Evolutionary conservation across 805 yeast species (phyloP).

Genomic region (Ogataea zsoltii): DNA sequence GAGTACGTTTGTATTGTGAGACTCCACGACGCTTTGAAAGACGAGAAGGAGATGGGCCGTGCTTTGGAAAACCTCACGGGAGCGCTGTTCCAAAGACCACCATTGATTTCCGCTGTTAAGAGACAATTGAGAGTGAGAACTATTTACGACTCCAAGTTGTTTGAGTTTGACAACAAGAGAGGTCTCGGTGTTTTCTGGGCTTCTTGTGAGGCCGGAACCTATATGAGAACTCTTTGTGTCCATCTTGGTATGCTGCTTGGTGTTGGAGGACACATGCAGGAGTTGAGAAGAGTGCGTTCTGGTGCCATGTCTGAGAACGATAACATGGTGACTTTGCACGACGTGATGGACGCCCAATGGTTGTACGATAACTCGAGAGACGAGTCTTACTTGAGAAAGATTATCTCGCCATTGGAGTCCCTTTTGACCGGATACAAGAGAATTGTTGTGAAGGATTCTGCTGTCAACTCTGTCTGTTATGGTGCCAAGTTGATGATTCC

Average conservation of each 20-base stretch:
- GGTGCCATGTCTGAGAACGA: conserved; percentile 93
- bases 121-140: conserved; percentile 98
- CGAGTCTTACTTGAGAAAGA: conserved; percentile 90
- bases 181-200: conserved; percentile 99
- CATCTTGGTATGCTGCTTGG: conserved; percentile 98
- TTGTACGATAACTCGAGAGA: conserved; percentile 95
- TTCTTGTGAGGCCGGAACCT: conserved; percentile 99
- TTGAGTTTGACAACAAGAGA: conserved; percentile 96
- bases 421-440: conserved; percentile 94
- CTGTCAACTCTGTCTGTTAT: conserved; percentile 97
- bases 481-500: conserved; percentile 99
- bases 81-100: conserved; percentile 99
- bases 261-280: conserved; percentile 99
- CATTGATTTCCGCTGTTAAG: conserved; percentile 97
- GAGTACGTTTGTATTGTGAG: conserved; percentile 98
- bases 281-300: conserved; percentile 96
- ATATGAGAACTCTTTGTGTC: conserved; percentile 98
- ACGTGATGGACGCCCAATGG: conserved; percentile 98
- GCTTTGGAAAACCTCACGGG: conserved; percentile 94
- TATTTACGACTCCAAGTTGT: conserved; percentile 91
- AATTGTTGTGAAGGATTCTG: conserved; percentile 87
- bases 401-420: conserved; percentile 93
- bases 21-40: conserved; percentile 89
- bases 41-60: conserved; percentile 82
- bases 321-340: conserved; percentile 92